Base-by-base conservation (phyloP, 257 asterid genomes). In the Capsicum rhomboideum region DNA sequence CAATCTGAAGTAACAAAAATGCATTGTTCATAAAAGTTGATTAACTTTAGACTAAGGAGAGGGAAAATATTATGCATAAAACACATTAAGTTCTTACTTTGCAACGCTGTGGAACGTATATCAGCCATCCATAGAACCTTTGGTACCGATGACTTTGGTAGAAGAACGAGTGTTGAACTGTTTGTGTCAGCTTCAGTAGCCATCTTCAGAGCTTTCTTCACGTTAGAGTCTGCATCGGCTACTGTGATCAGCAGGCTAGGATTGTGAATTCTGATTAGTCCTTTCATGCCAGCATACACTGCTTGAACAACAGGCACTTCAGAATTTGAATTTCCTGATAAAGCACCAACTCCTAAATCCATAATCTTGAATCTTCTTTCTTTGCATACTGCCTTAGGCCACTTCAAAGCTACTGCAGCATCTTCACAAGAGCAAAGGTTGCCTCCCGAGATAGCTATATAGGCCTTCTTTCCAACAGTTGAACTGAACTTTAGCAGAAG, bases 71-170 rank as follows among this genome's bases (percentile, higher is more conserved):
- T 13, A 17, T 40, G 50, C 21, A 3, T 34, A 44, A 46, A 40
- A 10, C 23, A 10, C 34, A 66, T 31, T 13, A 85, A 50, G 2
- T 6, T 13, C 93, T 88, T 91, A 95, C 99, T 90, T 52, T 98
- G 98, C 87, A 96, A 88, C 0, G 98, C 91, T 1, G 97, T 91
- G 49, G 98, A 83, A 53, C 96, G 95, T 59, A 96, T 93, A 87
- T 96, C 99, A 16, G 99, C 90, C 97, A 96, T 93, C 99, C 99
- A 96, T 0, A 96, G 93, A 81, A 90, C 97, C 86, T 87, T 91
- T 1, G 97, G 31, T 52, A 96, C 93, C 0, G 98, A 92, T 6
- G 88, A 16, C 78, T 89, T 91, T 0, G 99, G 99, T 9, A 96
- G 78, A 78, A 93, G 92, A 26, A 96, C 92, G 84, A 94, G 82